Evolutionary conservation across 164 flowering plant genomes (phyloP).

Genomic region (Nymphaea colorata): DNA sequence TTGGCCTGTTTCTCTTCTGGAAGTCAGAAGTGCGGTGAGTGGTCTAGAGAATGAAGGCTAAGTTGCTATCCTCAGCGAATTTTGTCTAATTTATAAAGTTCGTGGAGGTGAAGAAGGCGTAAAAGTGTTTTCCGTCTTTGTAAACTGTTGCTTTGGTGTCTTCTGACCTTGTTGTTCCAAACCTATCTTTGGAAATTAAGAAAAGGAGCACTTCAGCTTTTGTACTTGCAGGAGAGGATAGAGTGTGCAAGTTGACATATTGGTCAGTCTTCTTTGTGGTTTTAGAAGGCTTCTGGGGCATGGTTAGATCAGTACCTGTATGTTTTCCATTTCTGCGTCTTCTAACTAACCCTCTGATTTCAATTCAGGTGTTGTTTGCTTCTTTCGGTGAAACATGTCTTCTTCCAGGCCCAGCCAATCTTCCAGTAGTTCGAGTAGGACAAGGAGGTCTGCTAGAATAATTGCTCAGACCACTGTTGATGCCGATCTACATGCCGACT

Average conservation of each 20-base stretch:
- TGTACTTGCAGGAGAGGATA: neutral
- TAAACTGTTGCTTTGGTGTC: neutral
- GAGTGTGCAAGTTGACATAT: neutral
- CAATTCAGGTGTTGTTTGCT: neutral
- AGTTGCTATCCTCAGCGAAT: no score
- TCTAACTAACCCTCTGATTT: neutral
- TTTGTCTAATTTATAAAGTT: no score
- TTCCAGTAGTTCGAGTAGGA: slow-evolving; percentile 43
- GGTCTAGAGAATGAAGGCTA: no score
- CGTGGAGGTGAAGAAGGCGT: no score
- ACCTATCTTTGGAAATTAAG: neutral
- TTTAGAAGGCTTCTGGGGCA: no score
- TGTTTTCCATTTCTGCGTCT: neutral
- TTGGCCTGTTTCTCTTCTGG: no score
- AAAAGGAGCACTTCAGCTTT: neutral
- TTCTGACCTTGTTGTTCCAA: neutral
- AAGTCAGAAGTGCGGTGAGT: no score
- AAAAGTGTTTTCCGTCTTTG: no score
- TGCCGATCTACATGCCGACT: slow-evolving; percentile 82
- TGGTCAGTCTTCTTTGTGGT: neutral
- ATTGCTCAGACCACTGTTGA: slow-evolving; percentile 86
- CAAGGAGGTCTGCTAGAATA: slow-evolving; percentile 67
- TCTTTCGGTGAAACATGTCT: slow-evolving; percentile 30
- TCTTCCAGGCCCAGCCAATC: slow-evolving; percentile 57
- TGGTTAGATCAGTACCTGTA: no score